Percentiles rank a stretch among this genome's conserved stretches.
phyloP scores from a whole-genome alignment of 495 filamentous ascomycete genomes.

The Neurospora sp. region DNA sequence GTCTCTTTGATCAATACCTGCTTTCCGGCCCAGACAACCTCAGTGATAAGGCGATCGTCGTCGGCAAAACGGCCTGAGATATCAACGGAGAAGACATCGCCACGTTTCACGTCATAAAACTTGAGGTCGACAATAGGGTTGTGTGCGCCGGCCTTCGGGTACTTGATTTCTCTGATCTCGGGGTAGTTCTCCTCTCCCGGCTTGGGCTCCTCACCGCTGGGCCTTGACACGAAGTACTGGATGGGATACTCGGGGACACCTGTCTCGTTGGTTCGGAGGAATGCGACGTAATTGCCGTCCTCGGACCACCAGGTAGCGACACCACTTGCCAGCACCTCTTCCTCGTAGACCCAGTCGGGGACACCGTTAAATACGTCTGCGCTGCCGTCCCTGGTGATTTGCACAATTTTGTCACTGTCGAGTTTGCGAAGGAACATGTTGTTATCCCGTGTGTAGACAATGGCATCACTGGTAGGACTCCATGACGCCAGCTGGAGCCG shows the following conservation, averaged over 20 bases:
- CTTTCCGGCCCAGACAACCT: conserved; percentile 80
- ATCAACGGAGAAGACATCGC: conserved; percentile 68
- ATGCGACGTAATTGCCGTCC: conserved; percentile 80
- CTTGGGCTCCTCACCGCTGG: conserved; percentile 62
- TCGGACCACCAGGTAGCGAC: conserved; percentile 90
- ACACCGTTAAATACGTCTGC: conserved; percentile 85
- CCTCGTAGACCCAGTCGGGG: conserved; percentile 99
- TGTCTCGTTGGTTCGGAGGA: conserved; percentile 86
- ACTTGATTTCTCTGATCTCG: conserved; percentile 86
- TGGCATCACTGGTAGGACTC: conserved; percentile 76
- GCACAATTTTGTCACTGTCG: conserved; percentile 40
- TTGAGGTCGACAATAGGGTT: conserved; percentile 81
- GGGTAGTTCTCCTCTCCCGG: conserved; percentile 82
- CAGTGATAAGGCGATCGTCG: conserved; percentile 82
- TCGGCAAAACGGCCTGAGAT: conserved; percentile 68
- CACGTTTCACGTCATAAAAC: conserved; percentile 78
- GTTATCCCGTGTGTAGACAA: conserved; percentile 79
- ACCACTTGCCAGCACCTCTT: conserved; percentile 77
- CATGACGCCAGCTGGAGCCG: conserved; percentile 79
- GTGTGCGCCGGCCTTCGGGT: conserved; percentile 89
- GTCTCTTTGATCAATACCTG: conserved; percentile 83
- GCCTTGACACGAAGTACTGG: conserved; percentile 83
- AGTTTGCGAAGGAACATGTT: conserved; percentile 78
- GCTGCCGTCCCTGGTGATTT: conserved; percentile 81
- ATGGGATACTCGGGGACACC: conserved; percentile 87